Base-by-base conservation (phyloP, 805 yeast species). In the Metschnikowia kunwiensis region DNA sequence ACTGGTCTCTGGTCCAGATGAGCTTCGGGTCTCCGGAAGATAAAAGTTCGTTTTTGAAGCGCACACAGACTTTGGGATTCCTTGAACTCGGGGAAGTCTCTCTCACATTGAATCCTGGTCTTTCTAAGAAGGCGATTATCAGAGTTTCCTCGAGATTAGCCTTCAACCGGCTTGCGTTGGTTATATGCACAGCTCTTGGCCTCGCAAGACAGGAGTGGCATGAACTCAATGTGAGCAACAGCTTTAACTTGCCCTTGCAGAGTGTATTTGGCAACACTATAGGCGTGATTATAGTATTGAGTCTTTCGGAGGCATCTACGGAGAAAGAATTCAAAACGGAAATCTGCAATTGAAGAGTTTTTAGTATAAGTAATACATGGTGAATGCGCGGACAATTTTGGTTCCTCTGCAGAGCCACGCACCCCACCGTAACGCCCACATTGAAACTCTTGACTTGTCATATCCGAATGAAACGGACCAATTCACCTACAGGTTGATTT, bases 81-180 rank as follows among this genome's bases (percentile, higher is more conserved):
- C 5, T 5, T 27, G 29, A 27, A 5, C 18, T 27, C 12, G 5
- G 9, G 16, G 20, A 15, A 18, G 29, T 20, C n/a, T 10, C 19
- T 10, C 7, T 12, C 13, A 5, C 10, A 5, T 10, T 27, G 18
- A 12, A 3, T 5, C 12, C n/a, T 14, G 12, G 12, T n/a, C 14
- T 15, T 15, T 15, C 29, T 5, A 8, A 11, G 7, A 9, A 8
- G 7, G 29, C 13, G 5, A 16, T 4, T 8, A 9, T 27, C 20
- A 15, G 20, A 15, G 29, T 27, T 10, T n/a, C n/a, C 12, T 16
- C 29, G 10, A 18, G 29, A 9, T 16, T 27, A 11, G 11, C 18
- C 12, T 34, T 22, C 29, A 34, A 28, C 26, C 32, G 38, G n/a
- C n/a, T 8, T 7, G 24, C 23, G n/a, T 23, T 34, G 28, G 15